Evolutionary conservation across 768 basidiomycete genomes (phyloP).

Genomic region (Lepiota subincarnata): DNA sequence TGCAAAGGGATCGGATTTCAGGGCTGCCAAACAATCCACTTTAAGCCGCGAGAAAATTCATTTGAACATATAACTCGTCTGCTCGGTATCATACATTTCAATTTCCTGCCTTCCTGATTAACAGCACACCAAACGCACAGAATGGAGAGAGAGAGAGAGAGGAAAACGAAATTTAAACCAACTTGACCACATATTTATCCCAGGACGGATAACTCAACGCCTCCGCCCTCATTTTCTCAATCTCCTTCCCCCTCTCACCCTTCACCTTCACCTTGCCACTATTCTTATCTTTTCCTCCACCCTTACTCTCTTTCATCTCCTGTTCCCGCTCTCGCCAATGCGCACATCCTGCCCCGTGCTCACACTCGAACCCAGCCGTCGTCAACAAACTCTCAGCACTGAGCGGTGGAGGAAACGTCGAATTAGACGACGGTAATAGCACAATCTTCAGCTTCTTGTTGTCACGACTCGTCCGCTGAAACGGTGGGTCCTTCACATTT

Average conservation of each 20-base stretch:
- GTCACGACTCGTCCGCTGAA: conserved; percentile 47
- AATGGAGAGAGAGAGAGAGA: not conserved
- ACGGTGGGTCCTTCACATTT: conserved; percentile 45
- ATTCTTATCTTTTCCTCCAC: conserved; percentile 2
- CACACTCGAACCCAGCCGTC: conserved; percentile 9
- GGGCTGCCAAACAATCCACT: too few relatives aligned
- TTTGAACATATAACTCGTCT: too few relatives aligned
- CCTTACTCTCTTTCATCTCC: not conserved
- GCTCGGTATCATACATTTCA: too few relatives aligned
- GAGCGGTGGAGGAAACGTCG: conserved; percentile 14
- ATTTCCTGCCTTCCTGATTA: not conserved
- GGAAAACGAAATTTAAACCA: conserved; percentile 11
- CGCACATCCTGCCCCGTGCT: conserved; percentile 2
- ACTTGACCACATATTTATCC: conserved; percentile 58
- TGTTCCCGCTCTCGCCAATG: conserved; percentile 7
- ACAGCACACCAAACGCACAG: not conserved
- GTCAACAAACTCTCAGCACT: conserved; percentile 3
- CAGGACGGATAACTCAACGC: conserved; percentile 56
- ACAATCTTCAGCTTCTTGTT: conserved; percentile 51
- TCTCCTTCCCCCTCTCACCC: conserved; percentile 26
- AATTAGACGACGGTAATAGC: conserved; percentile 25
- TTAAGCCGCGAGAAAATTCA: too few relatives aligned
- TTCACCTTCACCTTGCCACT: conserved; percentile 25
- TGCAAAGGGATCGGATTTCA: too few relatives aligned
- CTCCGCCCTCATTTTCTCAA: conserved; percentile 36